These are phyloP conservation scores for Candida gorgasii DNA, from an alignment of 805 yeast species.

Conservation along the genomic window DNA sequence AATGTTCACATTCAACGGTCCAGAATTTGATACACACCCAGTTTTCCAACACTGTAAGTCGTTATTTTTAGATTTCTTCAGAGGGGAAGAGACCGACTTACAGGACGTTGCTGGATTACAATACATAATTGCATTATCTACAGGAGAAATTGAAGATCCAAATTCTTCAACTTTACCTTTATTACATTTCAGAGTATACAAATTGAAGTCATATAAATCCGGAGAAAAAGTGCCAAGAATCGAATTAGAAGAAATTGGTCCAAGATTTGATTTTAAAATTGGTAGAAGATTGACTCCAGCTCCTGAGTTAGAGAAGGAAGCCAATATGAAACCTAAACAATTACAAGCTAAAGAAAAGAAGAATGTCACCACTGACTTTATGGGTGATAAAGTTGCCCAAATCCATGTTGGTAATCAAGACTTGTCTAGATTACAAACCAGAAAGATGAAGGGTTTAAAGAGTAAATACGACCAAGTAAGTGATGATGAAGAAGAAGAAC, in stretches of 20 bases:
- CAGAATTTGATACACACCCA: conserved; percentile 87
- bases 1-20: conserved; percentile 90
- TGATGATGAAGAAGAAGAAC: conserved; percentile 40
- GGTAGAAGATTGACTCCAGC: conserved; percentile 84
- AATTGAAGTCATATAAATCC: conserved; percentile 75
- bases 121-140: conserved; percentile 79
- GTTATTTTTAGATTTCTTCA: conserved; percentile 83
- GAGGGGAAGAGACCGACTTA: conserved; percentile 76
- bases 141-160: conserved; percentile 72
- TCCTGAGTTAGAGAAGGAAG: conserved; percentile 90
- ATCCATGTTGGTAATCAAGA: conserved; percentile 97
- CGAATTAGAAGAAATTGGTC: conserved; percentile 93
- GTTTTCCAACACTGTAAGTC: conserved; percentile 84
- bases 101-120: conserved; percentile 96
- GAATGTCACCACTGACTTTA: conserved; percentile 80
- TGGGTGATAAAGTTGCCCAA: conserved; percentile 98
- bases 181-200: conserved; percentile 88
- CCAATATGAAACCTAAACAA: conserved; percentile 76
- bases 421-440: conserved; percentile 82
- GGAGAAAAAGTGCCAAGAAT: conserved; percentile 92
- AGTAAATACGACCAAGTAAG: conserved; percentile 77
- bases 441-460: conserved; percentile 98
- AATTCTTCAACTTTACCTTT: conserved; percentile 72
- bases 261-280: conserved; percentile 87
- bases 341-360: conserved; percentile 79